These are phyloP conservation scores for Lipomyces kockii DNA, from an alignment of 805 yeast genomes.

Conservation along the genomic window DNA sequence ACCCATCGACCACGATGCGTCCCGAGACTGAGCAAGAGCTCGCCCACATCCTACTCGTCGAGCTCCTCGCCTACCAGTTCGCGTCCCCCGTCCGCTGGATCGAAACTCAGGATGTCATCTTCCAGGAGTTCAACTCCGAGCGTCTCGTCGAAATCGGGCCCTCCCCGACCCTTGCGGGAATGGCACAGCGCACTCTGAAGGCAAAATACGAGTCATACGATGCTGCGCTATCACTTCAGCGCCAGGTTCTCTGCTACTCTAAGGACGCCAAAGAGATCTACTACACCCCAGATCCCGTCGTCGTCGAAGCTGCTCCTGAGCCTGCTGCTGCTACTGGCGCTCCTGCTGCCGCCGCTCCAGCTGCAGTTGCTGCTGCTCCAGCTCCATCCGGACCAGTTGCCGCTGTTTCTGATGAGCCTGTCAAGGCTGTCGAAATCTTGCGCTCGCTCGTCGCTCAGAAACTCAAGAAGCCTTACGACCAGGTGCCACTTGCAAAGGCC, in stretches of 20 bases:
- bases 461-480: conserved; percentile 86
- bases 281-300: conserved; percentile 64
- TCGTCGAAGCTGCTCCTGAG: conserved; percentile 43
- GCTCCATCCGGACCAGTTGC: conserved; percentile 81
- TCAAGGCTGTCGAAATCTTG: conserved; percentile 76
- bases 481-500: conserved; percentile 86
- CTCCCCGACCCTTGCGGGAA: conserved; percentile 96
- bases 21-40: conserved; percentile 98
- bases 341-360: conserved; percentile 62
- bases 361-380: conserved; percentile 63
- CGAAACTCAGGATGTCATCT: conserved; percentile 97
- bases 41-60: conserved; percentile 92
- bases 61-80: conserved; percentile 95
- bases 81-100: conserved; percentile 99
- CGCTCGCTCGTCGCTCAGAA: conserved; percentile 95
- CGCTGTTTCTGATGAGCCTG: conserved; percentile 86
- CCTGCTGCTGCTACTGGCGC: conserved; percentile 55
- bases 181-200: conserved; percentile 95
- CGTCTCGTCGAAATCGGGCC: conserved; percentile 99
- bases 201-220: conserved; percentile 97
- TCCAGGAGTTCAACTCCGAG: conserved; percentile 92
- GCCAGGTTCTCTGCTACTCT: conserved; percentile 94
- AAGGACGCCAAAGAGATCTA: conserved; percentile 96
- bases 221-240: conserved; percentile 88
- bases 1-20: conserved; percentile 54